Base-by-base conservation (phyloP, 2,329 filamentous ascomycete species). In the Lachnellula hyalina region DNA sequence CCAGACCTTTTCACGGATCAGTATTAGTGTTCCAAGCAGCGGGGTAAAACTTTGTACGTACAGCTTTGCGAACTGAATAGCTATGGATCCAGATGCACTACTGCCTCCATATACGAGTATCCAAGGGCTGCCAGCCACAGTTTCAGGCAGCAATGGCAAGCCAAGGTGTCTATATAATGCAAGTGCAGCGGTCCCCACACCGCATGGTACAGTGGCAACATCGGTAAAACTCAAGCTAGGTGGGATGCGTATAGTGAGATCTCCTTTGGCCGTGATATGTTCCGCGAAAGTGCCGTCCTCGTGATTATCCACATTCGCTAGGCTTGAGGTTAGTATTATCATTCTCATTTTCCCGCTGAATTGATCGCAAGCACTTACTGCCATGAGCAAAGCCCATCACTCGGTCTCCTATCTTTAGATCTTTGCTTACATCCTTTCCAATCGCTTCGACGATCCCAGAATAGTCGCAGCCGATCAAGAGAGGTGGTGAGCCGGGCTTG, bases 31-130 rank as follows among this genome's bases (percentile, higher is more conserved):
- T 17, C 7, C 15, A 12, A 35, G 12, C 21, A 3, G 5, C 15
- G 5, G 8, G n/a, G 2, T 5, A 9, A 5, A 35, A 36, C n/a
- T 4, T 32, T 19, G 2, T 15, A 62, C 63, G 58, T 56, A 71
- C 63, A 74, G 64, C 54, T 73, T 73, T 5, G 73, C 75, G 54
- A 70, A 77, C 57, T 78, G 76, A 14, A 78, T 68, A 8, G 74
- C 75, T 2, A 77, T 62, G 0, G 72, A 72, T 1, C 76, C 77
- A 0, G 75, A 77, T 8, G 76, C 76, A 2, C 75, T 76, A 38
- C 73, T 76, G 2, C 71, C 77, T 46, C 75, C 76, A 56, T 78
- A 78, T 34, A 79, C 72, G 12, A 79, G 59, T 15, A 78, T 59
- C 59, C 23, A 61, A 51, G 15, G 63, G 49, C 3, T 11, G 15